A percentile compares a stretch with the other conserved stretches of the same genome.
These are phyloP conservation scores for Talaromyces liani DNA, from an alignment of 495 filamentous ascomycete genomes.

Conservation along the genomic window DNA sequence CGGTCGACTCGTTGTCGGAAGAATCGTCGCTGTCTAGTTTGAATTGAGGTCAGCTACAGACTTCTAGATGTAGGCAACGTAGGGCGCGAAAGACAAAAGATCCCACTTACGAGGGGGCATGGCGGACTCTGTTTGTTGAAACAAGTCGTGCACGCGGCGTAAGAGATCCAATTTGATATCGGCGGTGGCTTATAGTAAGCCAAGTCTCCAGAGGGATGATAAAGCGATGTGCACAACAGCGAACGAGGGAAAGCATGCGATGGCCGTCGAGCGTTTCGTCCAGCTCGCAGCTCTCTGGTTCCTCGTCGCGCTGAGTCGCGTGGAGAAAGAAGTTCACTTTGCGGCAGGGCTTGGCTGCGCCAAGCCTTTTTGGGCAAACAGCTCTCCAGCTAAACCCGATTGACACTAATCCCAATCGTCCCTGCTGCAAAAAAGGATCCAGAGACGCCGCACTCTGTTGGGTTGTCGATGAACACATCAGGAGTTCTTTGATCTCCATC, in stretches of 20 bases:
- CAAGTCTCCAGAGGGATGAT: background rate
- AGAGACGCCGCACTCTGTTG: background rate
- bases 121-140: slow-evolving; percentile 4
- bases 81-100: background rate
- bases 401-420: background rate
- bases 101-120: slow-evolving; percentile 8
- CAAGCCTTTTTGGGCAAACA: slow-evolving; percentile 8
- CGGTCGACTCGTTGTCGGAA: slow-evolving; percentile 40
- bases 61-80: background rate
- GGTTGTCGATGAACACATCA: background rate
- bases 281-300: background rate
- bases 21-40: slow-evolving; percentile 26
- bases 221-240: background rate
- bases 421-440: background rate
- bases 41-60: background rate
- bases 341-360: slow-evolving; percentile 1
- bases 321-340: slow-evolving; percentile 8
- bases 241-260: background rate
- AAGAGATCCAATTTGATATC: background rate
- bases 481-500: background rate
- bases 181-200: background rate
- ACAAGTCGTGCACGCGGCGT: background rate
- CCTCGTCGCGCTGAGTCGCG: slow-evolving; percentile 13
- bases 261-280: background rate
- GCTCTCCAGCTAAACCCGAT: slow-evolving; percentile 7